Evolutionary conservation across 2,329 filamentous ascomycete species (phyloP).

Genomic region (Monosporascus cannonballus): DNA sequence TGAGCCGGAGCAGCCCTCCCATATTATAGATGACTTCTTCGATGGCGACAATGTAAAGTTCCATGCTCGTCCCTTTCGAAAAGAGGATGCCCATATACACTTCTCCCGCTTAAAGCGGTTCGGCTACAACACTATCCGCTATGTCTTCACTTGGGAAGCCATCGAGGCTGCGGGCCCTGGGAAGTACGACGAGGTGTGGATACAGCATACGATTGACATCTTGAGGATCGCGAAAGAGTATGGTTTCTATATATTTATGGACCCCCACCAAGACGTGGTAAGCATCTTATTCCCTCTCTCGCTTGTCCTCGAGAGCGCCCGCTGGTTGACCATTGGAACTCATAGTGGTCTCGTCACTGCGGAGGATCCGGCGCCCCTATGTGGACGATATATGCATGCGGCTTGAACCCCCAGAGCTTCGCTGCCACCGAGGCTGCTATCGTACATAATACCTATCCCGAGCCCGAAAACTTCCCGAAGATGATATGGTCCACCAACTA

Average conservation of each 20-base stretch:
- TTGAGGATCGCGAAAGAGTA: conserved; percentile 80
- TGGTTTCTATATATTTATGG: conserved; percentile 96
- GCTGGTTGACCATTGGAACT: conserved; percentile 18
- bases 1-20: conserved; percentile 73
- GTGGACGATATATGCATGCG: conserved; percentile 96
- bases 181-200: conserved; percentile 89
- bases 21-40: conserved; percentile 75
- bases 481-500: conserved; percentile 99
- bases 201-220: conserved; percentile 82
- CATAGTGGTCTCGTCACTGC: conserved; percentile 84
- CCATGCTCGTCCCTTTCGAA: conserved; percentile 74
- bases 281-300: conserved; percentile 26
- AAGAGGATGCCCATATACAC: conserved; percentile 77
- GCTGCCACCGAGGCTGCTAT: conserved; percentile 83
- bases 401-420: conserved; percentile 81
- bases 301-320: not conserved
- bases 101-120: conserved; percentile 80
- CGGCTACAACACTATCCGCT: conserved; percentile 94
- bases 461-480: conserved; percentile 83
- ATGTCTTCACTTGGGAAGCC: conserved; percentile 99
- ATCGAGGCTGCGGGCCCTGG: conserved; percentile 89
- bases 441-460: conserved; percentile 88
- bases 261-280: conserved; percentile 96
- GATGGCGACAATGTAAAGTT: conserved; percentile 90
- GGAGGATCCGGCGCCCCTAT: conserved; percentile 93